A percentile compares a stretch with the other conserved stretches of the same genome.
phyloP scores from a whole-genome alignment of 805 yeast genomes.

The Monosporozyma servazzii region DNA sequence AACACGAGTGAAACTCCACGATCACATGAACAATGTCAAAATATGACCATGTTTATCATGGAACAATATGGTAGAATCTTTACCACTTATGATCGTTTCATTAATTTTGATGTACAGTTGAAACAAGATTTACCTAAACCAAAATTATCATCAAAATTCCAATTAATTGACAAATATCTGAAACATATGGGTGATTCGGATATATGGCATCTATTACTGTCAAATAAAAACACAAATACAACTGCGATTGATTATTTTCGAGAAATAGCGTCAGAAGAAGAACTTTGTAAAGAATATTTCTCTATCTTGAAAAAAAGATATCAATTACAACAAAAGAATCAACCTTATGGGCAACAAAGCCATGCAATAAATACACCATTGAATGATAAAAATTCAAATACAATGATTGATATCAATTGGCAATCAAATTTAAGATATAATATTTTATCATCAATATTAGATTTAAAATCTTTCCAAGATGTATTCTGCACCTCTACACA shows the following conservation, averaged over 20 bases:
- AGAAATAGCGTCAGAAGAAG: not conserved
- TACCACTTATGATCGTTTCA: not conserved
- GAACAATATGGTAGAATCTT: not conserved
- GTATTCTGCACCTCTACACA: slow-evolving; percentile 5
- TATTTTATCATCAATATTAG: slow-evolving; percentile 11
- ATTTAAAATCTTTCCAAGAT: slow-evolving; percentile 4
- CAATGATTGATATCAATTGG: slow-evolving; percentile 2
- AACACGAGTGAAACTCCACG: not conserved
- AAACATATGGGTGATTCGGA: not conserved
- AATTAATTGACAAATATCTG: not conserved
- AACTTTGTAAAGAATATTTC: not conserved
- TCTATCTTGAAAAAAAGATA: not conserved
- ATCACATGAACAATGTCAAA: not conserved
- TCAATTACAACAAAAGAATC: not conserved
- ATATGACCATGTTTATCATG: not conserved
- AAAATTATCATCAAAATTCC: not conserved
- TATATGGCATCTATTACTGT: not conserved
- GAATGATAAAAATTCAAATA: not conserved
- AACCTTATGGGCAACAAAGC: not conserved
- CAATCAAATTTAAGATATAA: slow-evolving; percentile 21
- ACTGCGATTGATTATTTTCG: not conserved
- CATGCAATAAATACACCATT: not conserved
- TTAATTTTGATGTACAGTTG: not conserved
- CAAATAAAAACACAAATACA: not conserved
- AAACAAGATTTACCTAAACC: not conserved